Percentiles rank a stretch among this genome's conserved stretches.
These are phyloP conservation scores for Solanum virginianum DNA, from an alignment of 257 asterid species.

Conservation along the genomic window DNA sequence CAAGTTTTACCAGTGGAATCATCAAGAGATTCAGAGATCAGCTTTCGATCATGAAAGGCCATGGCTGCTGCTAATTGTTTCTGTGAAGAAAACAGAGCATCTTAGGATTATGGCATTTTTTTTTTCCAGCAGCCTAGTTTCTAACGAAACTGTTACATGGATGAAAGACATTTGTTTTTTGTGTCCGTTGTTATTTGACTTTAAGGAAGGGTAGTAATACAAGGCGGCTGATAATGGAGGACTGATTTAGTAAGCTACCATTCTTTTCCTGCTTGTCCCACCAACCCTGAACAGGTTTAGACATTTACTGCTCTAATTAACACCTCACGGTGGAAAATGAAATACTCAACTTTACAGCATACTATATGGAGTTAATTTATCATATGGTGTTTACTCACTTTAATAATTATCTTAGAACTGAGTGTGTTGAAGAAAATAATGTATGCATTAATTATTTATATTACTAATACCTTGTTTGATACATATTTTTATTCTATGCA, in stretches of 20 bases:
- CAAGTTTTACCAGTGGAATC: conserved; percentile 4
- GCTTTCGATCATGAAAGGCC: conserved; percentile 29
- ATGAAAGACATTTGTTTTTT: neutral
- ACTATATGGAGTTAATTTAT: neutral
- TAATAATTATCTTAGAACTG: too few relatives aligned
- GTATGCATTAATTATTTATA: too few relatives aligned
- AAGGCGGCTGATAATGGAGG: neutral
- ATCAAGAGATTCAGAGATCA: conserved; percentile 9
- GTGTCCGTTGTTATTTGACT: conserved; percentile 9
- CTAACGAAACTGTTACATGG: conserved; percentile 8
- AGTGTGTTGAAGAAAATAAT: too few relatives aligned
- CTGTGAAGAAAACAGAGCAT: neutral
- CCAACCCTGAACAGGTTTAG: neutral
- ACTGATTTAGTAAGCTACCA: neutral
- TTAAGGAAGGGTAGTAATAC: neutral
- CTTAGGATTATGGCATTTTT: neutral
- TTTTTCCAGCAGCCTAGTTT: neutral
- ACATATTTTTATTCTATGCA: too few relatives aligned
- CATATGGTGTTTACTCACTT: neutral
- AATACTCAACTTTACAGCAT: neutral
- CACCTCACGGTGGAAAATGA: neutral
- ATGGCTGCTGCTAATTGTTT: conserved; percentile 5
- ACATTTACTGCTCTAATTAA: neutral
- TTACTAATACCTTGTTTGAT: too few relatives aligned
- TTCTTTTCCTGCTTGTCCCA: neutral